phyloP scores from a whole-genome alignment of 140 eudicot genomes.

The Senecio squalidus region DNA sequence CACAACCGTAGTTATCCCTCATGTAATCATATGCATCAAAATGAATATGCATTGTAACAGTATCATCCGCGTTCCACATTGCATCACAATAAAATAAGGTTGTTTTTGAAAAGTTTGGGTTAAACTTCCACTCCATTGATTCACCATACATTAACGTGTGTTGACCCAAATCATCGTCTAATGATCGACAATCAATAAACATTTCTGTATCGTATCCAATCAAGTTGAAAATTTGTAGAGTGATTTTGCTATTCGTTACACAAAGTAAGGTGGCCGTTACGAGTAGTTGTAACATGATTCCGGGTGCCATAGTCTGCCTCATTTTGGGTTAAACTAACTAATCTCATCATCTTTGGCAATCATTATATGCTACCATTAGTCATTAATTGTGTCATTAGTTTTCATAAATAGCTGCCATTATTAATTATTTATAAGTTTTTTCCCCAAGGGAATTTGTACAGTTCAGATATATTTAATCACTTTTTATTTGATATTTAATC shows the following conservation, averaged over 20 bases:
- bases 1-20: conserved; percentile 27
- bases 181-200: conserved; percentile 22
- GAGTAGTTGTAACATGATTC: conserved; percentile 2
- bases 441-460: conserved; percentile 22
- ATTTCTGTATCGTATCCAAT: conserved; percentile 16
- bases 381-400: conserved; percentile 13
- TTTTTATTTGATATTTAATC: no score
- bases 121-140: conserved; percentile 29
- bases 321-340: background rate
- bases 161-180: conserved; percentile 30
- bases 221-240: conserved; percentile 24
- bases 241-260: conserved; percentile 13
- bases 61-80: conserved; percentile 10
- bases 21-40: conserved; percentile 28
- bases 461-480: background rate
- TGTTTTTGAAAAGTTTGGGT: conserved; percentile 27
- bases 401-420: conserved; percentile 16
- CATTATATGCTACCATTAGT: conserved; percentile 8
- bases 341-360: background rate
- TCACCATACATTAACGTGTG: conserved; percentile 18
- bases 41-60: conserved; percentile 11
- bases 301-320: background rate
- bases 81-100: conserved; percentile 24
- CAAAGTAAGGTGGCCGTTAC: conserved; percentile 3
- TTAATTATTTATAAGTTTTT: conserved; percentile 18